phyloP scores from a whole-genome alignment of 2,329 filamentous ascomycete species.

The Diaporthe longicolla region DNA sequence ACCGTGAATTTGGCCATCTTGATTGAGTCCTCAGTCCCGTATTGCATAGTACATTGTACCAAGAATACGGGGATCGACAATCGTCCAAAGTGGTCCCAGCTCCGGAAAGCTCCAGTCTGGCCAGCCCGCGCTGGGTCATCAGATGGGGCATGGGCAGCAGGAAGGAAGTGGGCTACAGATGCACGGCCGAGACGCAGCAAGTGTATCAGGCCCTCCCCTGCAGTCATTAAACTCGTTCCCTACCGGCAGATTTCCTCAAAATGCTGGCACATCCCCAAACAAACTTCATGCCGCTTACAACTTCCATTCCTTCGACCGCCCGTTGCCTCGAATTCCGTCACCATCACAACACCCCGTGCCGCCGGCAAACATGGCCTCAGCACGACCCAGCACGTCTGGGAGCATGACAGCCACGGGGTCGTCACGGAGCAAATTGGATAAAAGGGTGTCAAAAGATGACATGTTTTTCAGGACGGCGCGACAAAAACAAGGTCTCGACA shows the following conservation, averaged over 20 bases:
- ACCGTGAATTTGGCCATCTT: slow-evolving; percentile 27
- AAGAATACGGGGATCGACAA: slow-evolving; percentile 30
- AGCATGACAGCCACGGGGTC: slow-evolving; percentile 33
- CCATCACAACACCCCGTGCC: slow-evolving; percentile 20
- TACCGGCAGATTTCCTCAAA: slow-evolving; percentile 49
- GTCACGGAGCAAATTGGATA: slow-evolving; percentile 51
- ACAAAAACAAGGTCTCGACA: slow-evolving; percentile 48
- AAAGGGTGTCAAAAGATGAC: slow-evolving; percentile 62
- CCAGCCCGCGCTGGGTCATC: slow-evolving; percentile 20
- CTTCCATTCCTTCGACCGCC: slow-evolving; percentile 51
- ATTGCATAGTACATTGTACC: slow-evolving; percentile 22
- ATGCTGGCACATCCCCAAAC: slow-evolving; percentile 50
- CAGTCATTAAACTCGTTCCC: slow-evolving; percentile 49
- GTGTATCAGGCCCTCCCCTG: slow-evolving; percentile 55
- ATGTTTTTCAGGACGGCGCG: slow-evolving; percentile 52
- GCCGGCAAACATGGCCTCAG: slow-evolving; percentile 50
- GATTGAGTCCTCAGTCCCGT: slow-evolving; percentile 18
- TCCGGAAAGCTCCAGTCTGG: slow-evolving; percentile 20
- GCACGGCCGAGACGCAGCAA: slow-evolving; percentile 48
- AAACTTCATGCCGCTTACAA: slow-evolving; percentile 47
- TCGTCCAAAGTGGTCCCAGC: slow-evolving; percentile 15
- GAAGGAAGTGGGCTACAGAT: slow-evolving; percentile 39
- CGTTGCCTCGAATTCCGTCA: slow-evolving; percentile 47
- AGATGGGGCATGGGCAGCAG: slow-evolving; percentile 31
- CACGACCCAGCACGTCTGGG: slow-evolving; percentile 57